Evolutionary conservation across 495 filamentous ascomycete species (phyloP).

Genomic region (Penicilliopsis zonata): DNA sequence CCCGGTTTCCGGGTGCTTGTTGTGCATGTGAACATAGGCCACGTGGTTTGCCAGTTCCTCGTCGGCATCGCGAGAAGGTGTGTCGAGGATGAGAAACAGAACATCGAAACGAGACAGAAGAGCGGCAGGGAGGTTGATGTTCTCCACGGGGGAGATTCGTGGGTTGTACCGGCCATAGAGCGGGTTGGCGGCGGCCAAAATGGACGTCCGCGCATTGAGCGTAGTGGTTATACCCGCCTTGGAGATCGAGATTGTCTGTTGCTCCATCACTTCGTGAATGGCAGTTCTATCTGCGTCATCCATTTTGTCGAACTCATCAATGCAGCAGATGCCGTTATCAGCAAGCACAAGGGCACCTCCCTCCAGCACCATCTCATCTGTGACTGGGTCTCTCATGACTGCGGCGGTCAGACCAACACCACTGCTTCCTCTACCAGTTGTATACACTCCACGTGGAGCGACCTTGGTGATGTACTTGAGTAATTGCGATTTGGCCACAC

Average conservation of each 20-base stretch:
- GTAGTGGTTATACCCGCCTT: constrained; percentile 97
- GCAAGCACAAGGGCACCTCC: constrained; percentile 91
- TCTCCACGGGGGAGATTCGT: constrained; percentile 89
- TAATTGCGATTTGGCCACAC: constrained; percentile 97
- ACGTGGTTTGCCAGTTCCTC: constrained; percentile 94
- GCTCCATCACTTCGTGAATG: constrained; percentile 99
- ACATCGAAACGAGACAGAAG: constrained; percentile 94
- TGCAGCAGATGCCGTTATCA: constrained; percentile 98
- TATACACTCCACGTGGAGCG: constrained; percentile 93
- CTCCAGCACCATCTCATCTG: constrained; percentile 97
- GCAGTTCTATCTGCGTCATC: constrained; percentile 92
- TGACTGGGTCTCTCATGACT: constrained; percentile 96
- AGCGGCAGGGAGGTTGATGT: constrained; percentile 95
- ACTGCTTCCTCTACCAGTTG: constrained; percentile 88
- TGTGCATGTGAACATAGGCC: constrained; percentile 95
- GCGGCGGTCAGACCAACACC: constrained; percentile 96
- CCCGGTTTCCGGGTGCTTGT: constrained; percentile 72
- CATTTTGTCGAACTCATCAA: constrained; percentile 99
- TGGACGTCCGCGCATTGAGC: constrained; percentile 90
- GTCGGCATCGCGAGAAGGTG: constrained; percentile 74
- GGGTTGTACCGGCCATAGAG: constrained; percentile 98
- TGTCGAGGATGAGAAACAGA: constrained; percentile 92
- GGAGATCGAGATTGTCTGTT: constrained; percentile 97
- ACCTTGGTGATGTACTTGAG: constrained; percentile 98
- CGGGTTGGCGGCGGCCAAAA: constrained; percentile 95